Evolutionary conservation across 2,329 filamentous ascomycete genomes (phyloP), one percentile per base, ranked within the genome.

Genomic region (Metarhizium brunneum): DNA sequence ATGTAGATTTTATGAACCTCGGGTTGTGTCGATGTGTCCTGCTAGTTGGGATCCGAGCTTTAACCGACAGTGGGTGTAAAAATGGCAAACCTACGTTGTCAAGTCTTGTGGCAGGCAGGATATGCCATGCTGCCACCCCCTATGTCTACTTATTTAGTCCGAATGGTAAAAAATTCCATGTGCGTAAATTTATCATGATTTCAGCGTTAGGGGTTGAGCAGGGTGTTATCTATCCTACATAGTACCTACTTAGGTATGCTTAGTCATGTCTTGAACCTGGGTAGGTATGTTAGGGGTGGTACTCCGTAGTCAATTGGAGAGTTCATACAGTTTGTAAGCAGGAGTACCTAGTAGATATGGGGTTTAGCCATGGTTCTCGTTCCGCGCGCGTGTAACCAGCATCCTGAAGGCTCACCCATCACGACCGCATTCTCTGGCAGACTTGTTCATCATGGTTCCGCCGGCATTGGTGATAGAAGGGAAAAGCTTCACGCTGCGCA

Each of bases 401-500:
- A 35, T 35, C 32, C 2, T 11, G 6, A 10, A 18, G 16, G n/a
- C n/a, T 5, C 11, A 8, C 25, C 42, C 45, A 18, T 48, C 20
- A 4, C 18, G 20, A 48, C 25, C 2, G 25, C 18, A 6, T 30
- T 30, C 42, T 30, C 45, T 5, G 14, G 45, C 13, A 14, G 45
- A 48, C 14, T 48, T 50, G 30, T 18, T 2, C 45, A 42, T 16
- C 11, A 54, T 54, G 56, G 29, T 40, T 29, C 43, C 52, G 16
- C n/a, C 47, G 43, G 47, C 59, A 47, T 59, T 59, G 18, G 50
- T 54, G 8, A 55, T 70, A 58, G 68, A 71, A 2, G 78, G 77
- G 53, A 82, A 82, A 50, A 91, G 90, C 73, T 96, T 99, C 73
- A 97, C 94, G 0, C 56, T 86, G 30, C 86, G 94, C 55, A 90